A percentile compares a stretch with the other conserved stretches of the same genome.
Evolutionary conservation across 805 yeast species (phyloP).

Genomic region (Saturnispora bothae): DNA sequence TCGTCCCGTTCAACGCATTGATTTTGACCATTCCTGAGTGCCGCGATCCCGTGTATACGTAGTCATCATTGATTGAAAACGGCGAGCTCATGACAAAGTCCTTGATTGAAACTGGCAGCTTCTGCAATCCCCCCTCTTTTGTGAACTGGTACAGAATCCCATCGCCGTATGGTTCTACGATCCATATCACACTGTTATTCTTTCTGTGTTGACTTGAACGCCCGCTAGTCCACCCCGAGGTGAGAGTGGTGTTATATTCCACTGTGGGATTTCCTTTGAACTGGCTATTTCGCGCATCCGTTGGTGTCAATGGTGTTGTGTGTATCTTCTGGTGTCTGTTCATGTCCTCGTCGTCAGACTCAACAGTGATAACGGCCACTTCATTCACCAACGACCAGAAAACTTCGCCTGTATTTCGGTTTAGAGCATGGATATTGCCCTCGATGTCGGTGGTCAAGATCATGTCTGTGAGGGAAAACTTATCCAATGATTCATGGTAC

Average conservation of each 20-base stretch:
- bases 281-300: not conserved
- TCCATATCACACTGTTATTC: conserved; percentile 44
- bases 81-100: conserved; percentile 79
- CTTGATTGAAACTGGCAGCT: conserved; percentile 69
- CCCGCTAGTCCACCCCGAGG: not conserved
- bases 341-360: conserved; percentile 15
- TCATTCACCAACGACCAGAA: conserved; percentile 68
- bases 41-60: conserved; percentile 78
- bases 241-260: not conserved
- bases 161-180: conserved; percentile 82
- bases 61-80: conserved; percentile 70
- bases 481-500: conserved; percentile 13
- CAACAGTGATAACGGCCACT: conserved; percentile 43
- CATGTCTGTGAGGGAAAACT: conserved; percentile 35
- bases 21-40: conserved; percentile 67
- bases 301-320: not conserved
- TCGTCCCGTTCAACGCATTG: conserved; percentile 63
- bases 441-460: conserved; percentile 73
- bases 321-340: not conserved
- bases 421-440: conserved; percentile 76
- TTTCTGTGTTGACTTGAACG: conserved; percentile 1
- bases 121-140: conserved; percentile 62
- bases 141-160: conserved; percentile 79
- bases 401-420: conserved; percentile 61
- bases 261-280: not conserved